Base-by-base conservation (phyloP, 1,284 basidiomycete genomes). In the Dichomitus squalens region DNA sequence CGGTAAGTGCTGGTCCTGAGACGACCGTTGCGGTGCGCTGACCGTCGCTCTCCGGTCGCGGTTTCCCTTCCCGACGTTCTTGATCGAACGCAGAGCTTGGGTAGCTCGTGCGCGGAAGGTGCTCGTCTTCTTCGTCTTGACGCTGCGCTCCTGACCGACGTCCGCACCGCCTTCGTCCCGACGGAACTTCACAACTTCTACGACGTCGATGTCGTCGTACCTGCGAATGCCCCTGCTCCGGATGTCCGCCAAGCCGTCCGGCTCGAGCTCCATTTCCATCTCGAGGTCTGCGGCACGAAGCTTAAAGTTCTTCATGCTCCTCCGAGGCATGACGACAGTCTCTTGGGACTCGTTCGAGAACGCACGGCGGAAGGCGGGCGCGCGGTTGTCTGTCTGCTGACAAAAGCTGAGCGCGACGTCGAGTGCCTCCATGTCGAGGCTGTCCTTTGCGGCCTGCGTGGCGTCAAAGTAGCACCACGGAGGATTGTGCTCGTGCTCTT, bases 391-490 rank as follows among this genome's bases (percentile, higher is more conserved):
- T 11, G 63, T 66, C 57, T 70, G 69, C 58, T 72, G 69, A 57
- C 66, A 65, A 41, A 74, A 57, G 55, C 71, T 65, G 57, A 77
- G 72, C 34, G 78, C 73, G 49, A 72, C 71, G 61, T 81, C 76
- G 59, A 79, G 66, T 7, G 75, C 75, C 48, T 74, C 73, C 63
- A 79, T 69, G 70, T 82, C 76, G 41, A 72, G 70, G 54, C 60
- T 63, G 14, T 62, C 53, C 52, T 66, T 61, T 55, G 65, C 64
- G 49, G 71, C 65, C 51, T 72, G 71, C 31, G 76, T 74, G 11
- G 87, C 86, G 67, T 89, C 80, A 68, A 87, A 88, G 67, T 76
- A 87, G 66, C 84, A 86, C 78, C 81, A 88, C 7, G 86, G 79
- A 7, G 84, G 84, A 11, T 73, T 78, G 18, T 74, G 68, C 25